These are phyloP conservation scores for Pleurotus eryngii DNA, from an alignment of 768 basidiomycete genomes.

Conservation along the genomic window DNA sequence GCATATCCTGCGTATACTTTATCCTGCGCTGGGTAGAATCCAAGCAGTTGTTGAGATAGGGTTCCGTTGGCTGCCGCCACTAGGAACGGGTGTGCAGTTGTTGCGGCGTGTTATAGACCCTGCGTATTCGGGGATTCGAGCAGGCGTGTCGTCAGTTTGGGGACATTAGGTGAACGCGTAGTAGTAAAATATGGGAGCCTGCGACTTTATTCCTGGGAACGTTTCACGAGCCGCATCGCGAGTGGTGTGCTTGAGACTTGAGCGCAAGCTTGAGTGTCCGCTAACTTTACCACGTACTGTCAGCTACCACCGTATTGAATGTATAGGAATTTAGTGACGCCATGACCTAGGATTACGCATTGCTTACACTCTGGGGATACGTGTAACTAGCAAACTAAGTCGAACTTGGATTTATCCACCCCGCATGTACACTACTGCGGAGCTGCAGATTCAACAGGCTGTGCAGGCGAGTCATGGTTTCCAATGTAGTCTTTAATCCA, in stretches of 20 bases:
- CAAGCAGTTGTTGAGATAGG: constrained; percentile 45
- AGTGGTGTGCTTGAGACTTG: no score
- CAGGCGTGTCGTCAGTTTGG: not conserved
- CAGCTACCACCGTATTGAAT: no score
- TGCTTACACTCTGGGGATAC: no score
- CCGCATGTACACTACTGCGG: not conserved
- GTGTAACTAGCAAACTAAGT: no score
- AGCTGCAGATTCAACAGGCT: not conserved
- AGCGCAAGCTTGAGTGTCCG: no score
- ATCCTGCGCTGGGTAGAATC: constrained; percentile 70
- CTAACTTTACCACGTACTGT: no score
- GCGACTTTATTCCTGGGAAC: no score
- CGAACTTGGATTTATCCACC: no score
- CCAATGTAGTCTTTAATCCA: not conserved
- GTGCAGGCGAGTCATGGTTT: not conserved
- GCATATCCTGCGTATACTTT: constrained; percentile 72
- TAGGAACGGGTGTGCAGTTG: constrained; percentile 54
- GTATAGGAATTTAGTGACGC: no score
- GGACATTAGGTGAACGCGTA: not conserved
- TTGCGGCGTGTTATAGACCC: constrained; percentile 44
- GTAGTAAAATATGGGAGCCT: not conserved
- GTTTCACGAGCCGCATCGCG: no score
- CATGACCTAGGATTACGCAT: no score
- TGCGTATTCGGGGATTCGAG: constrained; percentile 15
- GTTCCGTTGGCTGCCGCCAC: constrained; percentile 48